Evolutionary conservation across 164 flowering plant genomes (phyloP).

Genomic region (Echeveria elegans): DNA sequence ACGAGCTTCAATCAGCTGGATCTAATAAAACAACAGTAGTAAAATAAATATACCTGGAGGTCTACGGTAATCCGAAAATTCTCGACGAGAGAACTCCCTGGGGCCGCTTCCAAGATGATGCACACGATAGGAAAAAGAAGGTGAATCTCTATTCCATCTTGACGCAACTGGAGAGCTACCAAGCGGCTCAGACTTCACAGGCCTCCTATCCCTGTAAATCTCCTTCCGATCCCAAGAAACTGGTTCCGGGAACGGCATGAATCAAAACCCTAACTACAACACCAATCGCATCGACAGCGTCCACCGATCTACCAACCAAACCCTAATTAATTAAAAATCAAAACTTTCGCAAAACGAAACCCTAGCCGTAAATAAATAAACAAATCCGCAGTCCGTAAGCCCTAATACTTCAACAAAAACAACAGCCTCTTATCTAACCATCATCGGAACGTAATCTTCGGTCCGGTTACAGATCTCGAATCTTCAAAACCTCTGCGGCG

Average conservation of each 20-base stretch:
- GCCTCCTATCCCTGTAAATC: slow-evolving; percentile 68
- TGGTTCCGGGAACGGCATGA: slow-evolving; percentile 94
- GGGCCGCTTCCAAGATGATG: slow-evolving; percentile 23
- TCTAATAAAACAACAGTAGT: background rate
- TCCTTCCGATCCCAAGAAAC: slow-evolving; percentile 89
- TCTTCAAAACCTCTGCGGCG: background rate
- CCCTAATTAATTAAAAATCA: background rate
- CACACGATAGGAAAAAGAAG: slow-evolving; percentile 16
- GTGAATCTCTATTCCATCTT: slow-evolving; percentile 60
- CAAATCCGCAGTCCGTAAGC: too few relatives aligned
- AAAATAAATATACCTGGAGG: slow-evolving; percentile 15
- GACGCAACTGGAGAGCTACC: slow-evolving; percentile 16
- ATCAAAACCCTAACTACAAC: slow-evolving; percentile 20
- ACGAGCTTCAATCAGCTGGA: background rate
- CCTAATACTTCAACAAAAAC: too few relatives aligned
- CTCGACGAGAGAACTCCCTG: slow-evolving; percentile 33
- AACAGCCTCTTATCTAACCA: too few relatives aligned
- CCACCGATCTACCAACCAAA: background rate
- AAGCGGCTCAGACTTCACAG: slow-evolving; percentile 38
- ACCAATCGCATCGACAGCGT: slow-evolving; percentile 31
- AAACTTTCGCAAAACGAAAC: background rate
- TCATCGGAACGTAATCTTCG: background rate
- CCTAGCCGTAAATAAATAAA: background rate
- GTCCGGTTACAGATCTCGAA: background rate
- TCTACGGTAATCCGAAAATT: slow-evolving; percentile 43